Evolutionary conservation across 805 yeast species (phyloP), one percentile per base, ranked within the genome.

Genomic region (Maudiozyma serrabonitensis): DNA sequence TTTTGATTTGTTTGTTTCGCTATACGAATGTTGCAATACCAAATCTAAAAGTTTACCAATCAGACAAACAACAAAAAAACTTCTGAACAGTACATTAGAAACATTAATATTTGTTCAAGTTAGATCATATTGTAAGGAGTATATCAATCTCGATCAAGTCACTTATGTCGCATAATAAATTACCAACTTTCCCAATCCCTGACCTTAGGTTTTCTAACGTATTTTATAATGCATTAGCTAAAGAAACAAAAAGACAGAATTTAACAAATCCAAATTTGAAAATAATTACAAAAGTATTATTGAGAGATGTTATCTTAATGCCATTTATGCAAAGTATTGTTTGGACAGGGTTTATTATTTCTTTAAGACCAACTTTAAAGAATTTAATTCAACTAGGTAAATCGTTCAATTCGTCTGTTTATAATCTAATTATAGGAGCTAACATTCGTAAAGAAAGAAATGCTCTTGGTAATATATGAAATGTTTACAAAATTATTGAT

Each of bases 121-220:
- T 21, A 3, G 23, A 21, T 21, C 23, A 21, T 4, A 21, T 21
- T 21, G 23, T 4, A 28, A 28, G 12, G 32, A 9, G 6, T 28
- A 28, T 8, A 6, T 28, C 3, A 11, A 28, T 28, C 32, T 28
- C 32, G 12, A 6, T 28, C 12, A 28, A 28, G 8, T 6, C 32
- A 28, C 12, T 9, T 15, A 42, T 42, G 45, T n/a, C 28, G 3
- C 15, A 15, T 18, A 41, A 44, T 31, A 19, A 32, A 35, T 5
- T 21, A 13, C 39, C 31, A 8, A 13, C 45, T 16, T 11, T 53
- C n/a, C 55, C 63, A 1, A 68, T 75, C 2, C 90, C 90, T 0
- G 91, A 84, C 56, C 65, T 84, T 23, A 69, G 91, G 43, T 83
- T 82, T 56, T 87, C 82, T 57, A 75, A 80, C 49, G 69, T 84